Conservation (phyloP, 768 basidiomycete genomes). For the Cubamyces lactineus region DNA sequence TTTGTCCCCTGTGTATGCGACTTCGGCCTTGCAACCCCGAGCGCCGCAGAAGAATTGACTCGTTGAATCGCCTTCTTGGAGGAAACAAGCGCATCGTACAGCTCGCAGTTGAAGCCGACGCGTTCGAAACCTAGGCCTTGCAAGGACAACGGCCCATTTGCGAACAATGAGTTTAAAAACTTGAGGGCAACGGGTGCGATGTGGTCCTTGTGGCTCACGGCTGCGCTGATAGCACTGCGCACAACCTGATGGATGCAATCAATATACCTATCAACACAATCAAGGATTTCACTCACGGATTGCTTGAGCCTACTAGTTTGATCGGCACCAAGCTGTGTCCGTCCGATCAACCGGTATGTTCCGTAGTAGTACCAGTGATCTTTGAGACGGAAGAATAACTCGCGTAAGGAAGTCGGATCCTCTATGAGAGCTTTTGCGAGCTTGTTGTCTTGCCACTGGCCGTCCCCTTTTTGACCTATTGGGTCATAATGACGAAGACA, state of each 20-base stretch:
- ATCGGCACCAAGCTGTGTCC: neutral
- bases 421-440: neutral
- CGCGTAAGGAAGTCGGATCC: neutral
- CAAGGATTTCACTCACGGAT: no score
- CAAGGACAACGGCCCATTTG: neutral
- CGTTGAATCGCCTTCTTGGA: neutral
- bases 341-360: neutral
- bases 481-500: neutral
- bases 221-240: neutral
- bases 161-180: neutral
- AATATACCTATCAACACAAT: no score
- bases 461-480: neutral
- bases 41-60: neutral
- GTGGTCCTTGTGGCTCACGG: neutral
- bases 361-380: constrained; percentile 10
- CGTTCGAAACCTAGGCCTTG: constrained; percentile 2
- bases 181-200: neutral
- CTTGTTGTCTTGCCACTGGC: neutral
- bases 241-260: neutral
- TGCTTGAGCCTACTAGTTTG: neutral
- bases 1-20: no score
- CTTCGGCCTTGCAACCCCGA: neutral
- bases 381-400: neutral
- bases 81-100: neutral
- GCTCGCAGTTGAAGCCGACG: neutral